These are phyloP conservation scores for Xylariales sp. DNA, from an alignment of 2,329 filamentous ascomycete genomes.

Conservation along the genomic window DNA sequence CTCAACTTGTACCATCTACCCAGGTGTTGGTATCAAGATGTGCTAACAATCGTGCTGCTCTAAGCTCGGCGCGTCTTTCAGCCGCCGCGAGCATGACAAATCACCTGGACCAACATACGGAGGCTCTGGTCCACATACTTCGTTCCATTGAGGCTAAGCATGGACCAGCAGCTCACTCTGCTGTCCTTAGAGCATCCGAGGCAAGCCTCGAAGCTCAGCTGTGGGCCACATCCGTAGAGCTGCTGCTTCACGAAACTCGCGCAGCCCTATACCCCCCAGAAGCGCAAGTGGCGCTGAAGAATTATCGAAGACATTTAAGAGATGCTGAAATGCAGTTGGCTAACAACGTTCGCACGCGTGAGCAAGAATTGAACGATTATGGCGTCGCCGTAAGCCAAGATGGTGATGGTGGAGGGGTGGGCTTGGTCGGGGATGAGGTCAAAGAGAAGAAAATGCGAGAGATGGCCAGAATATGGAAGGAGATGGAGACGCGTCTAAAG, in stretches of 20 bases:
- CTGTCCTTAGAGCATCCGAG: conserved; percentile 46
- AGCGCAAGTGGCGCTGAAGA: conserved; percentile 33
- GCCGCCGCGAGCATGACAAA: conserved; percentile 29
- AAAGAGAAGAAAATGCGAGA: conserved; percentile 50
- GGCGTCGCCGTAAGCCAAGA: conserved; percentile 33
- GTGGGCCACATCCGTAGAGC: conserved; percentile 32
- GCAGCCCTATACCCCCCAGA: conserved; percentile 38
- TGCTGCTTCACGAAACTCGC: conserved; percentile 24
- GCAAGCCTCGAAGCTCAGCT: conserved; percentile 38
- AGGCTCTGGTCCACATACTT: conserved; percentile 37
- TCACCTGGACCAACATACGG: conserved; percentile 36
- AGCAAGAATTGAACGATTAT: conserved; percentile 43
- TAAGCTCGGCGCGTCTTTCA: conserved; percentile 34
- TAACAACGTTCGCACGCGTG: conserved; percentile 36
- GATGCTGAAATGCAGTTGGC: conserved; percentile 41
- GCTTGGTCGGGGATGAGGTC: conserved; percentile 14
- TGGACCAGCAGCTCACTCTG: conserved; percentile 43
- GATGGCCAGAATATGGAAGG: conserved; percentile 45
- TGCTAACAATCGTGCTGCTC: conserved; percentile 20
- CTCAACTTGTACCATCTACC: conserved; percentile 39
- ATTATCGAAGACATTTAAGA: conserved; percentile 44
- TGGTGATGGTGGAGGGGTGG: conserved; percentile 6
- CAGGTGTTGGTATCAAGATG: conserved; percentile 30
- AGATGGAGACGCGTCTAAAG: conserved; percentile 44
- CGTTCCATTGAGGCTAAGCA: conserved; percentile 52